Base-by-base conservation (phyloP, 768 basidiomycete species). In the Lactarius tabidus region DNA sequence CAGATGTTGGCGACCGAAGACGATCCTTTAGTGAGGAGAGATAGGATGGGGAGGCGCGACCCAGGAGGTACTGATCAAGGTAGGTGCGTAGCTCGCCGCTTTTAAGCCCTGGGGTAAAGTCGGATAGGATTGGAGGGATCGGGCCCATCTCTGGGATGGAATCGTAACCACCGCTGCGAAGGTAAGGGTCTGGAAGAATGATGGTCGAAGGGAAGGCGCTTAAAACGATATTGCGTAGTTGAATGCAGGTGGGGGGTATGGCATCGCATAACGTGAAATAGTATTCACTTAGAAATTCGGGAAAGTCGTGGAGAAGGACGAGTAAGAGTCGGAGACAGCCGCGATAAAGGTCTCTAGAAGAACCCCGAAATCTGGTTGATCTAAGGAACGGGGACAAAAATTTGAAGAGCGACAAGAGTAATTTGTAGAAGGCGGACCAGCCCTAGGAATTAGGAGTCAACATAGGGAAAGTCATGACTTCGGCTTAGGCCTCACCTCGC, bases 251-350 rank as follows among this genome's bases (percentile, higher is more conserved):
- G 31, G 89, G 81, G 54, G 97, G 97, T 67, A 99, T 92, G 66
- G 85, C 89, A 69, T 98, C 96, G 73, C 94, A 93, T 36, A 99
- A 86, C 51, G 93, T 89, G 79, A 96, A 95, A 77, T 98, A 96
- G 75, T 95, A 94, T 78, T 95, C 94, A 75, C 89, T 93, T 67
- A 98, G 82, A 81, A 98, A 98, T 67, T 98, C 97, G 58, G 97
- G 97, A 82, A 98, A 98, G 77, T 98, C 97, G 76, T 99, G 95
- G 23, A 99, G 85, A 59, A 99, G 88, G 64, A 98, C 94, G 55
- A 99, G 84, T 56, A 99, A 85, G 35, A 99, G 83, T 39, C 95
- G 87, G 54, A 97, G 81, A 26, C 94, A 85, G 26, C 94, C 97
- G 51, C 92, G 87, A 79, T 95, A 98, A 51, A 99, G 83, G 68